Base-by-base conservation (phyloP, 75 land plant genomes). In the Chamaecyparis obtusa region DNA sequence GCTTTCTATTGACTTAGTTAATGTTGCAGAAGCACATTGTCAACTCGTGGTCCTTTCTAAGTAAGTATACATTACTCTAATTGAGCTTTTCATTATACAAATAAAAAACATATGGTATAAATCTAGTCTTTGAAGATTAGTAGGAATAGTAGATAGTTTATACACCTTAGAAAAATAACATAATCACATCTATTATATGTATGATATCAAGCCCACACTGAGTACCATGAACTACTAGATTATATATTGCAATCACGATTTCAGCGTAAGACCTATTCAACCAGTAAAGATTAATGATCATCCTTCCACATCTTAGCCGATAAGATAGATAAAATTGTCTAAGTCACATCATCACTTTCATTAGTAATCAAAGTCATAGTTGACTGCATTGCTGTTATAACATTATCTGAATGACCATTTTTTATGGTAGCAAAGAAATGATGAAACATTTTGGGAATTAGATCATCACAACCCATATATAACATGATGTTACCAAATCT, bases 1-100 rank as follows among this genome's bases (percentile, higher is more conserved):
- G 84, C 48, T 75, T 41, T 86, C 90, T 64, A 32, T 87, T 17
- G 88, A 89, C 41, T 54, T 89, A 60, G 88, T 87, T 83, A 87
- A 86, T 77, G 88, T 84, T 44, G 90, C 88, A 43, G 82, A 87
- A 35, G 90, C 90, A 43, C 90, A 89, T 89, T 89, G 90, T 35
- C 90, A 89, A 81, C 60, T 89, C 64, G 83, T 89, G 10, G 57
- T 89, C 57, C 87, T 89, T n/a, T 78, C 87, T 16, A 89, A 89
- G 90, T 89, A 79, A 89, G 88, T 86, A 39, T 37, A 35, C 2
- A 78, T 39, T 41, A 16, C 46, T 39, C 41, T 39, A 19, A 13
- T 78, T 78, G 37, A 74, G 5, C 75, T 3, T 78, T 37, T 36
- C 43, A 39, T 39, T 5, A 14, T 78, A 32, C 21, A 78, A 37